Evolutionary conservation across 2,329 filamentous ascomycete species (phyloP).

Genomic region (Cladobotryum mycophilum): DNA sequence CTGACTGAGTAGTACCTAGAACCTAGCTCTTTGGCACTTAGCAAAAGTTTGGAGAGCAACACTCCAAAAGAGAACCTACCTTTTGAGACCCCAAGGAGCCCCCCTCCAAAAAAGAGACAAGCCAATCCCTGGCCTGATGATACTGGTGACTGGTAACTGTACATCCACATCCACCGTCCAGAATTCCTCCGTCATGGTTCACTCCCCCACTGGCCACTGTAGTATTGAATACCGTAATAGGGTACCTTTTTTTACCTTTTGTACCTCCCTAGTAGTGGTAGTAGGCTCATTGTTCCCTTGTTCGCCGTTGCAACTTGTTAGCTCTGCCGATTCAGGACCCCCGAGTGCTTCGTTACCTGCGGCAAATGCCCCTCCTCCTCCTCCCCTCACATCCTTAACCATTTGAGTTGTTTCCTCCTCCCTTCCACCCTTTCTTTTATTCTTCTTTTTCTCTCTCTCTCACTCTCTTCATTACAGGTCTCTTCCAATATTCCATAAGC

Average conservation of each 20-base stretch:
- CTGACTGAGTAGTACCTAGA: neutral
- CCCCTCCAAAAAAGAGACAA: neutral
- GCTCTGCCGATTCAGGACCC: constrained; percentile 11
- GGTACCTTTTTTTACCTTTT: too few species aligned
- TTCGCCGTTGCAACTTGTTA: too few species aligned
- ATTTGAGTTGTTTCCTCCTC: constrained; percentile 8
- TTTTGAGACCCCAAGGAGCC: too few species aligned
- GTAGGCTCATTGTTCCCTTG: too few species aligned
- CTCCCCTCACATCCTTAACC: constrained; percentile 6
- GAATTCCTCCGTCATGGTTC: too few species aligned
- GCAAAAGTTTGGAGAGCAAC: too few species aligned
- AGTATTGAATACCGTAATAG: too few species aligned
- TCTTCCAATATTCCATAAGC: neutral
- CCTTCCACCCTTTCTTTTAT: neutral
- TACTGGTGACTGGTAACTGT: too few species aligned
- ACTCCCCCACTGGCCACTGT: too few species aligned
- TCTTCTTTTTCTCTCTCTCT: neutral
- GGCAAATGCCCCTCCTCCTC: constrained; percentile 6
- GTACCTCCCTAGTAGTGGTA: too few species aligned
- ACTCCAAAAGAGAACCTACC: too few species aligned
- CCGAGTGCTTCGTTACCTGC: constrained; percentile 1
- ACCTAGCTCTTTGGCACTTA: neutral
- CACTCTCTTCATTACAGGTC: neutral
- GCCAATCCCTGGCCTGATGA: neutral
- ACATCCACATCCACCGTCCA: too few species aligned